Base-by-base conservation (phyloP, 805 yeast species). In the Pichia paraexigua region DNA sequence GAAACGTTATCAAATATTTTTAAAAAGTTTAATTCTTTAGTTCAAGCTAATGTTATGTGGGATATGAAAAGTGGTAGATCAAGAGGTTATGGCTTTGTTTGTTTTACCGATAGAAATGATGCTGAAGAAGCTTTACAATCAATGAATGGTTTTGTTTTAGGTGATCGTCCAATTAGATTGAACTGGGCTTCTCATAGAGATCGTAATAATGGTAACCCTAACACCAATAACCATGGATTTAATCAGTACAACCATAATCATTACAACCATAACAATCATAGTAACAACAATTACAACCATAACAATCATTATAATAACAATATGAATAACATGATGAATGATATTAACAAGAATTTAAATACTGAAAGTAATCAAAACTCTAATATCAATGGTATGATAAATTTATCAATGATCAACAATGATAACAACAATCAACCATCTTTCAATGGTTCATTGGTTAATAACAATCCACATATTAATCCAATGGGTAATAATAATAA, bases 21-120 rank as follows among this genome's bases (percentile, higher is more conserved):
- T 63, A 58, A 71, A 6, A 71, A 72, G 51, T 85, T 78, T 65
- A 71, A 73, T 18, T 77, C 89, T 1, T 71, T 86, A 60, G 71
- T 79, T 45, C 94, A 87, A 65, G 96, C 95, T 13, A 90, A 89
- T 59, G 96, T 89, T 32, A 90, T 89, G 96, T 89, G 97, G 96
- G 96, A 90, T 65, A 87, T 88, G 95, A 91, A 87, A 65, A 85
- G 94, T 25, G 94, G 95, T 43, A 76, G 96, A 63, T 87, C 95
- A 3, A 76, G 96, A 69, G 95, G 96, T 39, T 89, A 89, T 63
- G 96, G 97, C 2, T 89, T 90, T 67, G 94, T 88, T 13, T 83
- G 92, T 1, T 90, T 90, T 61, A 66, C 71, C 27, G 78, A 76
- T 25, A 78, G 75, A 55, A 68, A 71, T 20, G 92, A 87, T 57